phyloP scores from a whole-genome alignment of 768 basidiomycete genomes.

The Podaxis carcinomalis region DNA sequence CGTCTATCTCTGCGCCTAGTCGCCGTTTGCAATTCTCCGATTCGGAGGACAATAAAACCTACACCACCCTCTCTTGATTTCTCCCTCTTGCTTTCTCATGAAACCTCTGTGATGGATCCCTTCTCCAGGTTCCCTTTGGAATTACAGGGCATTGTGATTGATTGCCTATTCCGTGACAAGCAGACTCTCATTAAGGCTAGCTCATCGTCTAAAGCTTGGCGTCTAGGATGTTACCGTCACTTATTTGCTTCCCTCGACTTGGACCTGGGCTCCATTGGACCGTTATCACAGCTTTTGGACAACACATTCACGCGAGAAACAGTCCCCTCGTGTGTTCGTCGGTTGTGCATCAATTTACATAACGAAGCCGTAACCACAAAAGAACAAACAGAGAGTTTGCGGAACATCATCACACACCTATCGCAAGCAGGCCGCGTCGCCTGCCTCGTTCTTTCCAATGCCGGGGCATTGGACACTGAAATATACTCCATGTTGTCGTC shows the following conservation, averaged over 20 bases:
- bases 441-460: not conserved
- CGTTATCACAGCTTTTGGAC: conserved; percentile 15
- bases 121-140: conserved; percentile 15
- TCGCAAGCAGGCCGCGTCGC: not conserved
- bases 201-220: conserved; percentile 22
- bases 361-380: not conserved
- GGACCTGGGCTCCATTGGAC: conserved; percentile 12
- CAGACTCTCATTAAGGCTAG: conserved; percentile 14
- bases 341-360: not conserved
- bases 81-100: not conserved
- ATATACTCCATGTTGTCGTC: not conserved
- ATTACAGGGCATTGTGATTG: conserved; percentile 21
- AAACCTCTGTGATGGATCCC: not conserved
- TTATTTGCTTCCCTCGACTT: conserved; percentile 17
- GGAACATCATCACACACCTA: not conserved
- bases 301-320: not conserved
- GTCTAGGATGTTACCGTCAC: conserved; percentile 17
- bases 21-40: not conserved
- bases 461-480: not conserved
- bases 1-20: not conserved
- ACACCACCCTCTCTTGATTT: not conserved
- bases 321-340: not conserved
- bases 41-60: not conserved
- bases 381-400: not conserved
- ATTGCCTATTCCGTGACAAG: conserved; percentile 14